Evolutionary conservation across 176 grass and related monocot genomes (phyloP).

Genomic region (Eremochloa ophiuroides): DNA sequence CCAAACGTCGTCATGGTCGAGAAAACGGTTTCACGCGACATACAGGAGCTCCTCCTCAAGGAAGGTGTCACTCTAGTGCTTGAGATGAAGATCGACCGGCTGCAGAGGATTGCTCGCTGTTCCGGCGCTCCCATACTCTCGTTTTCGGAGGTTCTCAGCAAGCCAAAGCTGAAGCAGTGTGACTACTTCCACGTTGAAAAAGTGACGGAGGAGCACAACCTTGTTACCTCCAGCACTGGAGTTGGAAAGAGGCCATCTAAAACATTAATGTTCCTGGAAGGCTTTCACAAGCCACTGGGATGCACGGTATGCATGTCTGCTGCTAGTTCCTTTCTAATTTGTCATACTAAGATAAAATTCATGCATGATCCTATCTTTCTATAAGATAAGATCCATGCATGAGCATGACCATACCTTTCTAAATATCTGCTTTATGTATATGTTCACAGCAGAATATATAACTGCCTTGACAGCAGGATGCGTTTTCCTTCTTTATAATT

Average conservation of each 20-base stretch:
- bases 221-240: neutral
- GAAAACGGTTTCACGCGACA: conserved; percentile 78
- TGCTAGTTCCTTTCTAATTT: neutral
- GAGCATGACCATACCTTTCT: neutral
- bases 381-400: no score
- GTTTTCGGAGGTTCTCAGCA: conserved; percentile 41
- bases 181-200: conserved; percentile 83
- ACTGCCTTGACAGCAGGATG: neutral
- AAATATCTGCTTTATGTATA: neutral
- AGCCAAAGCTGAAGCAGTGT: conserved; percentile 55
- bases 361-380: neutral
- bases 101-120: conserved; percentile 65
- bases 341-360: neutral
- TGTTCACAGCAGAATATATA: neutral
- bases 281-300: conserved; percentile 72
- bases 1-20: conserved; percentile 89
- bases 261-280: conserved; percentile 82
- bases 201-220: conserved; percentile 53
- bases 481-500: neutral
- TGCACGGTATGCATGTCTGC: conserved; percentile 55
- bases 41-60: conserved; percentile 66
- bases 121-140: conserved; percentile 59
- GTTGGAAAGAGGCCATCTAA: conserved; percentile 49
- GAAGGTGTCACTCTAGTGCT: conserved; percentile 62
- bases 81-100: conserved; percentile 76